These are phyloP conservation scores for Coniferiporia sulphurascens DNA, from an alignment of 1,284 basidiomycete genomes.

Conservation along the genomic window DNA sequence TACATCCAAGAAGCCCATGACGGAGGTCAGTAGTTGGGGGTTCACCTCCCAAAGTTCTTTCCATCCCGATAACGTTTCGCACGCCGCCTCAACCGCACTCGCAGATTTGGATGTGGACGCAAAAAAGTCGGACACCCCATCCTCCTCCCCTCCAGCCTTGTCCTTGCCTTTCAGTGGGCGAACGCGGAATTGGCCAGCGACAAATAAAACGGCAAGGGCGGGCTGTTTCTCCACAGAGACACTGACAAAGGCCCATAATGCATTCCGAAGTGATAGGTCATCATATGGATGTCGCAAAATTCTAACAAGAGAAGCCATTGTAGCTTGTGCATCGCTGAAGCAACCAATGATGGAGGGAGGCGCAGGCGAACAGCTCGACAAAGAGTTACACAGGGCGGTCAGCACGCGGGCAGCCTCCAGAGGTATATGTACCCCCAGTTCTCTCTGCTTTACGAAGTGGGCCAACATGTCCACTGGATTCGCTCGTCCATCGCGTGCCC, in stretches of 20 bases:
- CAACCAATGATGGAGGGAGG: slow-evolving; percentile 69
- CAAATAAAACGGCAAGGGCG: slow-evolving; percentile 78
- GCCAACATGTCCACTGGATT: slow-evolving; percentile 72
- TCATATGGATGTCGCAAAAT: slow-evolving; percentile 70
- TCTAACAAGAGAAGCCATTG: slow-evolving; percentile 54
- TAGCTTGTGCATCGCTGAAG: slow-evolving; percentile 65
- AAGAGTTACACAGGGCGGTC: slow-evolving; percentile 58
- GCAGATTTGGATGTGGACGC: slow-evolving; percentile 29
- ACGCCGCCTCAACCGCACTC: slow-evolving; percentile 61
- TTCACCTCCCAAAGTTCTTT: slow-evolving; percentile 69
- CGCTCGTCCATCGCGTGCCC: slow-evolving; percentile 40
- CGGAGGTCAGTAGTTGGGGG: slow-evolving; percentile 70
- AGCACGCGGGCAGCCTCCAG: slow-evolving; percentile 63
- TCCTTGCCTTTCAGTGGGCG: slow-evolving; percentile 34
- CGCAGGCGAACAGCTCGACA: slow-evolving; percentile 54
- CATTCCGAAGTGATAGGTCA: slow-evolving; percentile 60
- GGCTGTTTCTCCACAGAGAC: slow-evolving; percentile 84
- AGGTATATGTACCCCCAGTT: slow-evolving; percentile 52
- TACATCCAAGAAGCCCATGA: slow-evolving; percentile 74
- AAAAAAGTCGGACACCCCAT: slow-evolving; percentile 25
- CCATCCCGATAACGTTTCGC: slow-evolving; percentile 64
- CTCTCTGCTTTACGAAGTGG: slow-evolving; percentile 56
- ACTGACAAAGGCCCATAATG: slow-evolving; percentile 81
- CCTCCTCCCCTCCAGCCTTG: slow-evolving; percentile 31
- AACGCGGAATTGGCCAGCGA: slow-evolving; percentile 65